These are phyloP conservation scores for Candida loeiensis DNA, from an alignment of 805 yeast genomes.

Conservation along the genomic window DNA sequence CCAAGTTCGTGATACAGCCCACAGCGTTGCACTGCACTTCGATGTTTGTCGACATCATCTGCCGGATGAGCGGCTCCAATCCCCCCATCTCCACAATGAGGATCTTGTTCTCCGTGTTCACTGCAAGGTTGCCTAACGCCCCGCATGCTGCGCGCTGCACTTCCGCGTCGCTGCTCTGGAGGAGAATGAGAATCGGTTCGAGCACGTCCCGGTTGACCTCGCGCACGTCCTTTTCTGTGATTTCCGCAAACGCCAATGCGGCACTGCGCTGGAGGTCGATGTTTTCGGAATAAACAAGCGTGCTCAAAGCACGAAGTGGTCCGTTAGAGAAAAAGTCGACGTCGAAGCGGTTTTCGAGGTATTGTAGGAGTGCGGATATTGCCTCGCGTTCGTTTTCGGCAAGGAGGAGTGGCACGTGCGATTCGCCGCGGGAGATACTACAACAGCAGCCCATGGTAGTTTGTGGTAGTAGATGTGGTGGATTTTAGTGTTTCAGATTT, in stretches of 20 bases:
- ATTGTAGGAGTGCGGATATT: conserved; percentile 82
- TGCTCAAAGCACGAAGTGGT: conserved; percentile 83
- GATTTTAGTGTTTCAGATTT: not conserved
- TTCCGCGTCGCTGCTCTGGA: conserved; percentile 86
- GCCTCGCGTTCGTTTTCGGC: conserved; percentile 98
- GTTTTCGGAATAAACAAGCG: conserved; percentile 91
- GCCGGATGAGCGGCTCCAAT: conserved; percentile 90
- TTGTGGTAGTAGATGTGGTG: not conserved
- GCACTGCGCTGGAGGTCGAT: conserved; percentile 94
- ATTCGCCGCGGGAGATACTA: conserved; percentile 46
- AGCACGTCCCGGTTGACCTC: conserved; percentile 87
- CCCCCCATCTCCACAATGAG: conserved; percentile 98
- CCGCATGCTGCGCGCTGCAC: conserved; percentile 99
- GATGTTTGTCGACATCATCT: conserved; percentile 94
- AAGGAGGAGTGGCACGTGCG: conserved; percentile 68
- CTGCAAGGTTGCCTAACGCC: conserved; percentile 97
- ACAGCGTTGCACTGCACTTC: conserved; percentile 99
- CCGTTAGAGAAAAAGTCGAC: conserved; percentile 88
- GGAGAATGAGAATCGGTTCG: conserved; percentile 85
- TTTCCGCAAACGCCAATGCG: conserved; percentile 96
- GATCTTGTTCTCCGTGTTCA: conserved; percentile 88
- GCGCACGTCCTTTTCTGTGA: conserved; percentile 92
- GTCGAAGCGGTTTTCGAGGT: conserved; percentile 79
- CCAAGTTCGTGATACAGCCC: conserved; percentile 96
- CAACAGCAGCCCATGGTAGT: conserved; percentile 40